These are phyloP conservation scores for Tolypocladium nubicola DNA, from an alignment of 2,329 filamentous ascomycete species.

Conservation along the genomic window DNA sequence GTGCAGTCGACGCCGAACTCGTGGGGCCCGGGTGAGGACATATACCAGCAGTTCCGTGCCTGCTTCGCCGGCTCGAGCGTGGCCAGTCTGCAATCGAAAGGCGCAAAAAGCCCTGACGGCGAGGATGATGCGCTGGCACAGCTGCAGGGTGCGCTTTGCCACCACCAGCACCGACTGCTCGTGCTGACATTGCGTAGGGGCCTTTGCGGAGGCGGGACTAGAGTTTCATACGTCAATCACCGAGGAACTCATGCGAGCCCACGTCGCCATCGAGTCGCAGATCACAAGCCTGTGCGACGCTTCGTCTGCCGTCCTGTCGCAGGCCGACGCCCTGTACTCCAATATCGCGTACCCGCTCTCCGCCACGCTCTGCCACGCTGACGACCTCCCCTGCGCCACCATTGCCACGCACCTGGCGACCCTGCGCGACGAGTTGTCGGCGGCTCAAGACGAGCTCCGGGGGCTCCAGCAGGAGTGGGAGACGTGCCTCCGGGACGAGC, in stretches of 20 bases:
- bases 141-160: conserved; percentile 9
- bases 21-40: conserved; percentile 2
- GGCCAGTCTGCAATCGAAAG: background rate
- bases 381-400: conserved; percentile 11
- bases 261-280: conserved; percentile 10
- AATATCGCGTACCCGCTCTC: conserved; percentile 21
- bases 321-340: conserved; percentile 14
- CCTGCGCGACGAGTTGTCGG: conserved; percentile 10
- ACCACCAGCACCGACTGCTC: background rate
- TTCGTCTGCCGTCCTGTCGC: conserved; percentile 6
- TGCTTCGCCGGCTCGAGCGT: conserved; percentile 6
- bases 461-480: conserved; percentile 14
- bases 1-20: conserved; percentile 1
- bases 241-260: conserved; percentile 10
- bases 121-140: conserved; percentile 2
- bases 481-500: conserved; percentile 10
- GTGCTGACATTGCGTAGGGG: conserved; percentile 3
- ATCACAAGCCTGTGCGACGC: conserved; percentile 10
- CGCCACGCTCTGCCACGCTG: conserved; percentile 18
- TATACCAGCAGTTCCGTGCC: conserved; percentile 15
- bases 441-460: conserved; percentile 13
- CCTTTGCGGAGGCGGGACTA: conserved; percentile 12
- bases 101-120: background rate
- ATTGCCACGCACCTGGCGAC: conserved; percentile 14
- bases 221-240: conserved; percentile 10